Evolutionary conservation across 2,329 filamentous ascomycete species (phyloP).

Genomic region (Colletotrichum paranaense): DNA sequence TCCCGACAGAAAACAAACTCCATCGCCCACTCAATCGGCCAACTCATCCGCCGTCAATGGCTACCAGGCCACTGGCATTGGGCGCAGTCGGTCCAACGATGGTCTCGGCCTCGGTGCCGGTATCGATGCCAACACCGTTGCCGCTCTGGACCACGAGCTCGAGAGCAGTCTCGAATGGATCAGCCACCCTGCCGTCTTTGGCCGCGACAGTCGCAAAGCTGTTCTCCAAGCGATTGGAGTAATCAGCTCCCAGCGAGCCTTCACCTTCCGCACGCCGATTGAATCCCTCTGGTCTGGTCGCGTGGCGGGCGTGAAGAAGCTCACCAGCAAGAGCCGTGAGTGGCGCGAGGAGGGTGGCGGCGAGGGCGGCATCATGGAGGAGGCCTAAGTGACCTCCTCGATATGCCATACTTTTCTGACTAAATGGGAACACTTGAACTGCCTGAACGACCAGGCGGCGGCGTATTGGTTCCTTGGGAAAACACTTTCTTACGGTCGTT

Average conservation of each 20-base stretch:
- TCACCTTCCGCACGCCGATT: slow-evolving; percentile 90
- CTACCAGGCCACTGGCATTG: slow-evolving; percentile 53
- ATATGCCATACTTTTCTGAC: slow-evolving; percentile 25
- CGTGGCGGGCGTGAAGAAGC: slow-evolving; percentile 81
- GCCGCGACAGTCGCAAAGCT: slow-evolving; percentile 92
- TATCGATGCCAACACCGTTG: slow-evolving; percentile 86
- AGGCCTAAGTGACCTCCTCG: slow-evolving; percentile 54
- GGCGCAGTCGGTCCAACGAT: slow-evolving; percentile 66
- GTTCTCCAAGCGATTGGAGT: slow-evolving; percentile 97
- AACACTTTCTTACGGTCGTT: slow-evolving; percentile 26
- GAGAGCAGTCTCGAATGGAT: slow-evolving; percentile 97
- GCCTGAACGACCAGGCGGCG: slow-evolving; percentile 13
- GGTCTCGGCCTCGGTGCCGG: slow-evolving; percentile 72
- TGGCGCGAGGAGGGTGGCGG: slow-evolving; percentile 91
- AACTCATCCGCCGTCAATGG: slow-evolving; percentile 62
- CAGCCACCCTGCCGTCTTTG: slow-evolving; percentile 94
- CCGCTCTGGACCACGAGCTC: slow-evolving; percentile 89
- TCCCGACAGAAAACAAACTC: slow-evolving; percentile 55
- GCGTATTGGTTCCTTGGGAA: slow-evolving; percentile 28
- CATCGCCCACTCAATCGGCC: slow-evolving; percentile 54
- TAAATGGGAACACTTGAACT: slow-evolving; percentile 17
- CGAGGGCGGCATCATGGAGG: slow-evolving; percentile 72
- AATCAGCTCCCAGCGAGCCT: slow-evolving; percentile 92
- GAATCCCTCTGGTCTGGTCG: slow-evolving; percentile 91
- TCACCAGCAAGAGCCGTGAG: slow-evolving; percentile 87